phyloP scores from a whole-genome alignment of 495 filamentous ascomycete genomes.

The Neurospora sp. region DNA sequence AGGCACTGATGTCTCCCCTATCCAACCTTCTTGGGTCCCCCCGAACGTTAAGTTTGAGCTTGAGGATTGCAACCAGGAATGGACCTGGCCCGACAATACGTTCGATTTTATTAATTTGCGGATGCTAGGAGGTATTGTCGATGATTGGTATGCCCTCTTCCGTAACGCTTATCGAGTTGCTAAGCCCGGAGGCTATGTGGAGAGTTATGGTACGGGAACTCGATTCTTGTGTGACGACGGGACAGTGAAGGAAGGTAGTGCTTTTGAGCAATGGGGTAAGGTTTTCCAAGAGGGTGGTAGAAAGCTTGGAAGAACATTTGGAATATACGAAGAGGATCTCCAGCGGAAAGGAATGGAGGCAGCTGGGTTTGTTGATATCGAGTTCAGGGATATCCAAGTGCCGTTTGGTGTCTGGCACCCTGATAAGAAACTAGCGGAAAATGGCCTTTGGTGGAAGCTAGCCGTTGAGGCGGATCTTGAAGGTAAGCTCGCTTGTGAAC shows the following conservation, averaged over 20 bases:
- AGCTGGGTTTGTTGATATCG: constrained; percentile 47
- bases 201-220: constrained; percentile 15
- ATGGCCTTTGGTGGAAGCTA: constrained; percentile 28
- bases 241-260: constrained; percentile 13
- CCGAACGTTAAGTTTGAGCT: constrained; percentile 42
- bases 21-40: constrained; percentile 40
- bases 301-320: constrained; percentile 8
- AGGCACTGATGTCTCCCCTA: constrained; percentile 53
- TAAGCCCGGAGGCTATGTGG: constrained; percentile 30
- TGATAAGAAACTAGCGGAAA: constrained; percentile 12
- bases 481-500: constrained; percentile 12
- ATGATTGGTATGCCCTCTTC: constrained; percentile 42
- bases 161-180: constrained; percentile 18
- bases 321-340: constrained; percentile 27
- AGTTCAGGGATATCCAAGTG: constrained; percentile 13
- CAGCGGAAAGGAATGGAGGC: constrained; percentile 46
- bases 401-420: not conserved
- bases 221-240: constrained; percentile 15
- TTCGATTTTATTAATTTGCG: constrained; percentile 60
- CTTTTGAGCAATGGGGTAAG: constrained; percentile 22
- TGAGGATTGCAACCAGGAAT: constrained; percentile 43
- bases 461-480: constrained; percentile 25
- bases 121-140: constrained; percentile 42
- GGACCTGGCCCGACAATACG: constrained; percentile 36
- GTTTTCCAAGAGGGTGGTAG: constrained; percentile 14